A percentile compares a stretch with the other conserved stretches of the same genome.
phyloP scores from a whole-genome alignment of 129 eudicot genomes.

The Calendula officinalis region DNA sequence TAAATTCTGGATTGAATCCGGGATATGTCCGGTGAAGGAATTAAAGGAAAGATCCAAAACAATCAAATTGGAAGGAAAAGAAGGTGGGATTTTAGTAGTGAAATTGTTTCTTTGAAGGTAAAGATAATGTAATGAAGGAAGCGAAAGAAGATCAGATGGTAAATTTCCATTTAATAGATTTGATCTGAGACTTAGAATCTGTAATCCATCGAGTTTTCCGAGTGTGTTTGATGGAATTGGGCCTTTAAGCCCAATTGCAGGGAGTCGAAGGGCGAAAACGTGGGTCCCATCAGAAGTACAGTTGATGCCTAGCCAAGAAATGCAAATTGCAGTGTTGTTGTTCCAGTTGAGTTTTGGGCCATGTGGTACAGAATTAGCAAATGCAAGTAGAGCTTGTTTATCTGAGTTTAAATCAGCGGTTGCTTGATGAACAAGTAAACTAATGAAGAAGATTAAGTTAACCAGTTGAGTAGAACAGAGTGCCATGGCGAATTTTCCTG shows the following conservation, averaged over 20 bases:
- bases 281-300: constrained; percentile 50
- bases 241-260: constrained; percentile 73
- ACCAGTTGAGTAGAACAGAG: constrained; percentile 36
- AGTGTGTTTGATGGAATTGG: constrained; percentile 63
- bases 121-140: constrained; percentile 62
- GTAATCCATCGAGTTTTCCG: constrained; percentile 51
- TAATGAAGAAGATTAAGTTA: constrained; percentile 33
- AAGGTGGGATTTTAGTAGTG: constrained; percentile 54
- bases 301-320: constrained; percentile 68
- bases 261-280: constrained; percentile 66
- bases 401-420: constrained; percentile 55
- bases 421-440: constrained; percentile 50
- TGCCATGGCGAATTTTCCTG: constrained; percentile 48
- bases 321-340: constrained; percentile 45
- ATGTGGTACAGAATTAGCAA: constrained; percentile 63
- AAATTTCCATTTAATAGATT: constrained; percentile 60
- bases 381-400: constrained; percentile 70
- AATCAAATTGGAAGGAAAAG: constrained; percentile 45
- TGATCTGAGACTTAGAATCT: constrained; percentile 72
- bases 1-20: constrained; percentile 51
- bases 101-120: constrained; percentile 73
- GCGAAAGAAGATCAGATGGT: constrained; percentile 66
- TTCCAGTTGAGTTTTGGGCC: constrained; percentile 76
- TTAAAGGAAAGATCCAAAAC: constrained; percentile 76
- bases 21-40: constrained; percentile 59